Evolutionary conservation across 1,284 basidiomycete species (phyloP), one percentile per base, ranked within the genome.

Genomic region (Moesziomyces globuligerus): DNA sequence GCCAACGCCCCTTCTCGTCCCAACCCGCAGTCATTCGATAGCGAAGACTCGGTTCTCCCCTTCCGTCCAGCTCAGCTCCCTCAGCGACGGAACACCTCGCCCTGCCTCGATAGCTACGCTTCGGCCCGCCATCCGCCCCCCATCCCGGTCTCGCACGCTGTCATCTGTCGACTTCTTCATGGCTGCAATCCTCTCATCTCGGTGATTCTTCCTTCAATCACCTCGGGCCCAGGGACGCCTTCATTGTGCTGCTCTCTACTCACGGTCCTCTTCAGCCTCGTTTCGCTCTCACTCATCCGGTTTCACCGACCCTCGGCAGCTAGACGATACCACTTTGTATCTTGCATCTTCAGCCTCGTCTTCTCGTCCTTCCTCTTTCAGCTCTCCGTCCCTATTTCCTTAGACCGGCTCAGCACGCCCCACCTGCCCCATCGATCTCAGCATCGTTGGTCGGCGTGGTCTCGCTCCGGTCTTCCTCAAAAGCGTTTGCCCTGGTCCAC

Each of bases 171-270:
- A 54, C 55, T 38, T 48, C 57, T 61, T 50, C 53, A 69, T 69
- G 66, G 49, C 55, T 52, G 59, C 46, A n/a, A 36, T 23, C 40
- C 32, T 43, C 48, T n/a, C 49, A 39, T 53, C 43, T 44, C 46
- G 59, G 66, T 69, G 66, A 68, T 68, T 34, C 23, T 28, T 20
- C 17, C 20, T 20, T 21, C 41, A 10, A 48, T 69, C 67, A 60
- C 60, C 67, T 55, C 28, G 54, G 43, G 59, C 41, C 25, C 32
- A 38, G 65, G 56, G 64, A 71, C 68, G 68, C 68, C 68, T 71
- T 71, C 29, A 66, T 51, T 71, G 68, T 61, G 68, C 68, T 71
- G 68, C 51, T 71, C 68, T 71, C 49, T 55, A 10, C 20, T 21
- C 38, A 34, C n/a, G 38, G 52, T 45, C 52, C 46, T 34, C 15